Percentiles rank a stretch among this genome's conserved stretches.
Conservation (phyloP, 371 early-diverging fungal species). For the Actinomortierella ambigua region DNA sequence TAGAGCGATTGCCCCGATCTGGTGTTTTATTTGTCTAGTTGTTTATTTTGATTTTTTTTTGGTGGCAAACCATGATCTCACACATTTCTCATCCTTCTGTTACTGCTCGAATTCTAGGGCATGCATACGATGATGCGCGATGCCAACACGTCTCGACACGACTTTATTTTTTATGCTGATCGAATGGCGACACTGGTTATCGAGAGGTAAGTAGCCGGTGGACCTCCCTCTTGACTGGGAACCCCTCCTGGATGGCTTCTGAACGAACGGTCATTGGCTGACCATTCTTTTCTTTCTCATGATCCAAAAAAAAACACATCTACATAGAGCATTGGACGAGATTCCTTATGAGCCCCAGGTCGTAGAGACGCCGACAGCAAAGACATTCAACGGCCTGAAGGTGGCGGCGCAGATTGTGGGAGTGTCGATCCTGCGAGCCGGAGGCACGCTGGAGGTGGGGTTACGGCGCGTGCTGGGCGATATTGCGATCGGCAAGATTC, state of each 20-base stretch:
- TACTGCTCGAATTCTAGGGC: conserved; percentile 52
- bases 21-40: neutral
- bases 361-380: conserved; percentile 70
- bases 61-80: neutral
- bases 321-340: conserved; percentile 61
- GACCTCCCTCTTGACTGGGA: neutral
- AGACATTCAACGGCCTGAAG: conserved; percentile 59
- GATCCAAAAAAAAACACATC: neutral
- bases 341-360: conserved; percentile 56
- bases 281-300: conserved; percentile 4
- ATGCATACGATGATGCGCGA: conserved; percentile 89
- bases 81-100: neutral
- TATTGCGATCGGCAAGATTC: conserved; percentile 83
- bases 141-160: conserved; percentile 71
- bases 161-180: conserved; percentile 91
- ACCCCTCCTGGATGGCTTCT: neutral
- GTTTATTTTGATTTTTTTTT: neutral
- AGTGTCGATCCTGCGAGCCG: conserved; percentile 87
- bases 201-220: conserved; percentile 60
- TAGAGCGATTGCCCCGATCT: neutral
- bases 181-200: conserved; percentile 83
- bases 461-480: conserved; percentile 81
- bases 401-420: conserved; percentile 61
- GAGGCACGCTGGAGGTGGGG: conserved; percentile 88
- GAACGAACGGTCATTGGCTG: neutral